Evolutionary conservation across 306 rosid genomes (phyloP).

Genomic region (Myrica gale): DNA sequence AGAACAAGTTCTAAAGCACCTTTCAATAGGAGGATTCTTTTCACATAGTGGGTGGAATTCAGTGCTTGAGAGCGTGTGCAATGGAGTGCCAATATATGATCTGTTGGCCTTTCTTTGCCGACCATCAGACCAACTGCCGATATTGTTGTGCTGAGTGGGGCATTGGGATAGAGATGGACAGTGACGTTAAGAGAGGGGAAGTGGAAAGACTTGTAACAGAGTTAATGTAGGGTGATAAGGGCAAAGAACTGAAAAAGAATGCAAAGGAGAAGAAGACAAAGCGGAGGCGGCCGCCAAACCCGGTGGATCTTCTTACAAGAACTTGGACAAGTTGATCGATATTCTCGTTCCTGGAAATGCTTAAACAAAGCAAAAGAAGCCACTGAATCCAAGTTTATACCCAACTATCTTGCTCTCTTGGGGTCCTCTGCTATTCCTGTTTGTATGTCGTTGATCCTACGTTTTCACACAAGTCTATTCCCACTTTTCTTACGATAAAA

Average conservation of each 20-base stretch:
- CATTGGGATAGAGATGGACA: conserved; percentile 40
- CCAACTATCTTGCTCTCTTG: no score
- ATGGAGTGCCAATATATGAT: conserved; percentile 42
- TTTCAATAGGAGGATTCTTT: conserved; percentile 43
- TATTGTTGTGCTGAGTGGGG: conserved; percentile 44
- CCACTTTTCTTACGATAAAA: no score
- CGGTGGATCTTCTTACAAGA: conserved; percentile 36
- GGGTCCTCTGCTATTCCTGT: no score
- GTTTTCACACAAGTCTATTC: no score
- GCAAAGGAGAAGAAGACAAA: conserved; percentile 33
- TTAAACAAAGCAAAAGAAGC: not conserved
- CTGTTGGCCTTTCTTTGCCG: conserved; percentile 44
- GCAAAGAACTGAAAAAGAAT: conserved; percentile 37
- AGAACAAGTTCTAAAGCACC: conserved; percentile 49
- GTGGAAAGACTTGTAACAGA: conserved; percentile 47
- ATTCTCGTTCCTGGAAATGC: not conserved
- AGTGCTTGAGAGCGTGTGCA: conserved; percentile 37
- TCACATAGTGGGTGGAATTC: conserved; percentile 57
- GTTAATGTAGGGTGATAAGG: conserved; percentile 42
- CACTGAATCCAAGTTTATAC: no score
- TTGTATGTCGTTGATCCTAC: no score
- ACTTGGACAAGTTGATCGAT: conserved; percentile 32
- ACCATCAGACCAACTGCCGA: conserved; percentile 31
- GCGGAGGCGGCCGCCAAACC: conserved; percentile 30
- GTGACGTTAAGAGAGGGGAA: conserved; percentile 41